These are phyloP conservation scores for Alternaria novae-zelandiae DNA, from an alignment of 2,329 filamentous ascomycete genomes.

Conservation along the genomic window DNA sequence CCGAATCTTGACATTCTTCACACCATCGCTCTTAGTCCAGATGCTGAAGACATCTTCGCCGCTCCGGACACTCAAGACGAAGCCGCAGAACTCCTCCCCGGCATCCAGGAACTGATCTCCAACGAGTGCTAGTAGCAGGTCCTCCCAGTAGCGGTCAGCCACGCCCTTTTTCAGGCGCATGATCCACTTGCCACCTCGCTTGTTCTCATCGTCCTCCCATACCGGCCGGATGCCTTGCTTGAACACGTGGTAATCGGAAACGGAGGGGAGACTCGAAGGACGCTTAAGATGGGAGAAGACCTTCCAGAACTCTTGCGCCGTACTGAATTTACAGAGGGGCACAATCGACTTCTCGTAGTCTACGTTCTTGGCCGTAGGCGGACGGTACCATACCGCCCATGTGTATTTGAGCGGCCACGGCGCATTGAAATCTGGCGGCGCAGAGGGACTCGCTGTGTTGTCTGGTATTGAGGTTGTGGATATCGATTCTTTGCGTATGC, in stretches of 20 bases:
- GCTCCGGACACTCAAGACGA: constrained; percentile 90
- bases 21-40: constrained; percentile 93
- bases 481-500: constrained; percentile 44
- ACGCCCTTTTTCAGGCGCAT: constrained; percentile 97
- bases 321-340: constrained; percentile 79
- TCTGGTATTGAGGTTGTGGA: constrained; percentile 35
- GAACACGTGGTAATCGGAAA: constrained; percentile 98
- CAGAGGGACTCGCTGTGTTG: constrained; percentile 47
- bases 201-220: constrained; percentile 98
- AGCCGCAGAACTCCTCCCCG: constrained; percentile 91
- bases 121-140: constrained; percentile 85
- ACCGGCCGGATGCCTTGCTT: constrained; percentile 95
- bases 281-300: constrained; percentile 89
- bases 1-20: constrained; percentile 95
- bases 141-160: constrained; percentile 96
- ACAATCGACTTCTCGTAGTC: constrained; percentile 98
- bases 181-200: constrained; percentile 96
- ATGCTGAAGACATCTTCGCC: constrained; percentile 97
- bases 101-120: constrained; percentile 95
- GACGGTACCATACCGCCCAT: constrained; percentile 98
- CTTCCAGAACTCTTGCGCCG: constrained; percentile 88
- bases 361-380: constrained; percentile 94
- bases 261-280: constrained; percentile 84
- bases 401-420: constrained; percentile 73
- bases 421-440: constrained; percentile 46